These are phyloP conservation scores for Populus hybrid DNA, from an alignment of 441 rosid genomes.

Conservation along the genomic window DNA sequence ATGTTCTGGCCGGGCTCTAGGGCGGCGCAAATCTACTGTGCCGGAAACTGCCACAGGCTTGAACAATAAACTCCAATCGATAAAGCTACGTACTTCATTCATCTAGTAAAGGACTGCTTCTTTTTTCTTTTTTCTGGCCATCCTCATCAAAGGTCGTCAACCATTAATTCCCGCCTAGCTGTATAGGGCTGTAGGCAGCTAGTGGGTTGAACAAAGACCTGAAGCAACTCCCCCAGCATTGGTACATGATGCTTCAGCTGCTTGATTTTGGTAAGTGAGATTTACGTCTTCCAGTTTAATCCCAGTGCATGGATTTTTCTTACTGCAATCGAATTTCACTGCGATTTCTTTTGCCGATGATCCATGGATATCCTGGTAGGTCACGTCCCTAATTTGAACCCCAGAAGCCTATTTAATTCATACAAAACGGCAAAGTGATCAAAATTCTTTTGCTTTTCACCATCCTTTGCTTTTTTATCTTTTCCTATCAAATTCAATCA, in stretches of 20 bases:
- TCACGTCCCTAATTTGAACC: constrained; percentile 48
- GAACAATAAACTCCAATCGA: neutral
- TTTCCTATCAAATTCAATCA: too few species aligned
- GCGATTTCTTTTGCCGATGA: constrained; percentile 48
- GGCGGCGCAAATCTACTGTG: too few species aligned
- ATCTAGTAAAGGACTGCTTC: neutral
- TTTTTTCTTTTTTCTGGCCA: neutral
- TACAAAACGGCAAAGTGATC: neutral
- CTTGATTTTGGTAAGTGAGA: constrained; percentile 34
- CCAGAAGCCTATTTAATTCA: constrained; percentile 40
- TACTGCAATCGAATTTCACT: constrained; percentile 48
- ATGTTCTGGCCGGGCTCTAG: too few species aligned
- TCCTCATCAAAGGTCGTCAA: neutral
- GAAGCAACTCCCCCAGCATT: constrained; percentile 49
- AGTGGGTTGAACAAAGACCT: constrained; percentile 39
- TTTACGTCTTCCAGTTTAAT: constrained; percentile 44
- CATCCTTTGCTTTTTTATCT: too few species aligned
- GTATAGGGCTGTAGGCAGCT: constrained; percentile 30
- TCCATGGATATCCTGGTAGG: constrained; percentile 43
- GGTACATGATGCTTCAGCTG: constrained; percentile 48
- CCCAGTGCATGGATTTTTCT: constrained; percentile 34
- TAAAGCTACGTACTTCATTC: neutral
- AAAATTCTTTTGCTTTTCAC: neutral
- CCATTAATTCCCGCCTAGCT: too few species aligned
- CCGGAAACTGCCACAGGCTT: neutral